phyloP scores from a whole-genome alignment of 2,329 filamentous ascomycete genomes.

The Pestalotiopsis sp. region DNA sequence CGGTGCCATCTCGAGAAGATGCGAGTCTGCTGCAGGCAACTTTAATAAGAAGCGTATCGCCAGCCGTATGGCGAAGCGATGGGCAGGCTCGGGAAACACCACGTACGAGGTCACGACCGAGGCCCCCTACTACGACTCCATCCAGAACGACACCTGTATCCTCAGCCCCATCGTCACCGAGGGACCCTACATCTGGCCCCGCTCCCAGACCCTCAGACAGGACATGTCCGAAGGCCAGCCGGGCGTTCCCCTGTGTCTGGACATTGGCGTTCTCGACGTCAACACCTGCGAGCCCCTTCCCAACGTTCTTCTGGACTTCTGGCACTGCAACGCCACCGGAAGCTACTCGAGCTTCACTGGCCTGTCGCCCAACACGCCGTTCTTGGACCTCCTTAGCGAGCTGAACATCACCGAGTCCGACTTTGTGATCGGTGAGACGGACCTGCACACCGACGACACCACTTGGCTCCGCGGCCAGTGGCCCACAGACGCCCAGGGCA shows the following conservation, averaged over 20 bases:
- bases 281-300: slow-evolving; percentile 41
- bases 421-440: slow-evolving; percentile 13
- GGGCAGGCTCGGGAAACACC: slow-evolving; percentile 16
- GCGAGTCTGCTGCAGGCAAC: slow-evolving; percentile 19
- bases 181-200: slow-evolving; percentile 47
- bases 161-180: slow-evolving; percentile 43
- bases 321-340: slow-evolving; percentile 49
- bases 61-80: slow-evolving; percentile 15
- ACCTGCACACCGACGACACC: slow-evolving; percentile 30
- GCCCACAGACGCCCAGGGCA: slow-evolving; percentile 28
- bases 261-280: slow-evolving; percentile 48
- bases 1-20: slow-evolving; percentile 24
- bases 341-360: slow-evolving; percentile 40
- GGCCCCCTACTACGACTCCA: slow-evolving; percentile 32
- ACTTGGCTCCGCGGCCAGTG: slow-evolving; percentile 30
- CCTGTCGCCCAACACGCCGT: slow-evolving; percentile 31
- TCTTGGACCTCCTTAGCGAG: slow-evolving; percentile 28
- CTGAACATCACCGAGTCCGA: slow-evolving; percentile 27
- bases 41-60: slow-evolving; percentile 24
- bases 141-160: slow-evolving; percentile 44
- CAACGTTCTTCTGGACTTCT: slow-evolving; percentile 44
- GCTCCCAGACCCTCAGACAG: slow-evolving; percentile 40
- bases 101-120: slow-evolving; percentile 23
- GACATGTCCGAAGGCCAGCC: slow-evolving; percentile 40
- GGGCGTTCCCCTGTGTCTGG: slow-evolving; percentile 43